Conservation (phyloP, 208 protist genomes). For the Trypanosomatidae sp. region DNA sequence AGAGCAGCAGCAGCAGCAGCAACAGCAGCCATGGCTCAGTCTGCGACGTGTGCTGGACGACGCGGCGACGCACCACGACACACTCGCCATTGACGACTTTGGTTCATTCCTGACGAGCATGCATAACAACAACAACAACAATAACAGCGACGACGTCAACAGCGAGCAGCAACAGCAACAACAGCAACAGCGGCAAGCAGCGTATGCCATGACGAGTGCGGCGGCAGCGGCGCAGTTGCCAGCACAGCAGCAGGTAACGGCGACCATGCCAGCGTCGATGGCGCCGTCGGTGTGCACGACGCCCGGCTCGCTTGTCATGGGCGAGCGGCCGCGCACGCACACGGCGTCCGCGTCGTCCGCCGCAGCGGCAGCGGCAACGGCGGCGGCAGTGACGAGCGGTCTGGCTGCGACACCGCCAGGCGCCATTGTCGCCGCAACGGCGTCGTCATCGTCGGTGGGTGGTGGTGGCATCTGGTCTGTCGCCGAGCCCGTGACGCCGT, state of each 20-base stretch:
- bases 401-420: neutral
- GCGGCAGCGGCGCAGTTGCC: neutral
- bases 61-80: slow-evolving; percentile 35
- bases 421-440: neutral
- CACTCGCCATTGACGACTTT: slow-evolving; percentile 56
- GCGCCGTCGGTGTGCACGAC: neutral
- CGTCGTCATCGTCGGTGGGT: slow-evolving; percentile 5
- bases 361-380: slow-evolving; percentile 1
- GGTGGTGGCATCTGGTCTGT: no score
- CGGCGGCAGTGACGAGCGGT: neutral
- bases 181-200: slow-evolving; percentile 1
- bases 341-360: neutral
- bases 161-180: slow-evolving; percentile 4
- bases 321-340: slow-evolving; percentile 3
- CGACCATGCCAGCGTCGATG: slow-evolving; percentile 1
- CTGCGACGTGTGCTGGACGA: no score
- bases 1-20: no score
- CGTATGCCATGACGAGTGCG: neutral
- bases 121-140: no score
- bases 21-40: no score
- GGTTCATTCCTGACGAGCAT: slow-evolving; percentile 21
- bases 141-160: no score
- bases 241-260: no score
- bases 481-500: no score
- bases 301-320: slow-evolving; percentile 7